These are phyloP conservation scores for Euphorbia lathyris DNA, from an alignment of 345 rosid genomes.

Conservation along the genomic window DNA sequence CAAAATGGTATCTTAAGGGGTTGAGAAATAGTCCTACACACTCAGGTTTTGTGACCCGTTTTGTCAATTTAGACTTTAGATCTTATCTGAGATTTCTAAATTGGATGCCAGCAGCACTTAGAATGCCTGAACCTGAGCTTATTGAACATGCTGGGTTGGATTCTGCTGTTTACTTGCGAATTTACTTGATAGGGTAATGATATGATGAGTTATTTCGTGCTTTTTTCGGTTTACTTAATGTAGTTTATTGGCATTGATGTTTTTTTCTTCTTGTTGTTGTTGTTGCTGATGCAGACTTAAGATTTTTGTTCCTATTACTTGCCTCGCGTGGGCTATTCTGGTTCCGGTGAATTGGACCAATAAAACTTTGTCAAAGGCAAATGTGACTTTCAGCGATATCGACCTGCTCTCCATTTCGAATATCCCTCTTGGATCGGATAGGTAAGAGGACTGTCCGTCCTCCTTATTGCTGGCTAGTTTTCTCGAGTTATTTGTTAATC, in stretches of 20 bases:
- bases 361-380: slow-evolving; percentile 33
- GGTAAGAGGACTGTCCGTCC: slow-evolving; percentile 43
- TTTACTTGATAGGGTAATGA: slow-evolving; percentile 86
- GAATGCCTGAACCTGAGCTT: slow-evolving; percentile 95
- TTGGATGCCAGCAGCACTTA: slow-evolving; percentile 93
- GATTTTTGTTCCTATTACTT: slow-evolving; percentile 75
- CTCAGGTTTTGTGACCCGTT: slow-evolving; percentile 46
- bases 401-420: slow-evolving; percentile 93
- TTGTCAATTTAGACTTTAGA: slow-evolving; percentile 69
- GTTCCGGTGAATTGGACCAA: slow-evolving; percentile 83
- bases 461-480: not conserved
- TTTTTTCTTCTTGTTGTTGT: no score
- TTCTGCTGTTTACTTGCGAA: slow-evolving; percentile 86
- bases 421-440: slow-evolving; percentile 52
- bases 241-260: slow-evolving; percentile 10
- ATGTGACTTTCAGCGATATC: slow-evolving; percentile 77
- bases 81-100: slow-evolving; percentile 69
- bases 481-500: not conserved
- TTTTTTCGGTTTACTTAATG: not conserved
- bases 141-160: slow-evolving; percentile 97
- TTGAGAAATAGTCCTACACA: slow-evolving; percentile 65
- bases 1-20: slow-evolving; percentile 93
- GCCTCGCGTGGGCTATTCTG: slow-evolving; percentile 70
- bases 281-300: slow-evolving; percentile 52
- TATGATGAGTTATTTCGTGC: not conserved